Base-by-base conservation (phyloP, 2,329 filamentous ascomycete species). In the Ascochyta rabiei region DNA sequence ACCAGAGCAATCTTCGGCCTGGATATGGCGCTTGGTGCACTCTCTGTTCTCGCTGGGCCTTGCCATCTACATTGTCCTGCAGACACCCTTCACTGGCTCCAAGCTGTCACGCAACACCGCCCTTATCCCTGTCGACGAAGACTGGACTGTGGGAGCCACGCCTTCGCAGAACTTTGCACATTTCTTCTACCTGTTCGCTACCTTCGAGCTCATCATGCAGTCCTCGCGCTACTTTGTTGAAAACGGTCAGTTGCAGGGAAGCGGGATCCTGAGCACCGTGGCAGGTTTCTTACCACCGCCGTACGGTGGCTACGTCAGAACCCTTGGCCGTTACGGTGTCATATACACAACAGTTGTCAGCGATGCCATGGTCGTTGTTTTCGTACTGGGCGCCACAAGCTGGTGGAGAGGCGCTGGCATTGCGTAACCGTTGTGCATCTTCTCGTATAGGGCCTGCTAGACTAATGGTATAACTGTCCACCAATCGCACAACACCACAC, bases 151-250 rank as follows among this genome's bases (percentile, higher is more conserved):
- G 2, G 68, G 69, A 9, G 64, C 75, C 7, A 68, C 66, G 1
- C 74, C 79, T 26, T 71, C 75, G 15, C 74, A 75, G 42, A 67
- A 73, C 31, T 77, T 79, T 35, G 78, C 78, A 40, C 80, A 82
- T 57, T 88, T 92, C 75, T 92, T 93, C 75, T 91, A 87, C 79
- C 82, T 89, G n/a, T 95, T 93, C 70, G 87, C 89, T 6, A 91
- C 89, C 0, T 87, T 85, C 28, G 89, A 95, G 77, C 81, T 90
- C 10, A 71, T 90, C 48, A 78, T 93, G 59, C 84, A 93, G 60
- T 88, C 86, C 1, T 86, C 84, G 26, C 81, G 89, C 21, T 90
- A 88, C 71, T 86, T 91, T 63, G 69, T 91, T 46, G 89, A 91
- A 64, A 85, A 84, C 63, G 82, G 82, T 24, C 76, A 76, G 56